Evolutionary conservation across 495 filamentous ascomycete species (phyloP), one percentile per base, ranked within the genome.

Genomic region (Penicillium longicatenatum): DNA sequence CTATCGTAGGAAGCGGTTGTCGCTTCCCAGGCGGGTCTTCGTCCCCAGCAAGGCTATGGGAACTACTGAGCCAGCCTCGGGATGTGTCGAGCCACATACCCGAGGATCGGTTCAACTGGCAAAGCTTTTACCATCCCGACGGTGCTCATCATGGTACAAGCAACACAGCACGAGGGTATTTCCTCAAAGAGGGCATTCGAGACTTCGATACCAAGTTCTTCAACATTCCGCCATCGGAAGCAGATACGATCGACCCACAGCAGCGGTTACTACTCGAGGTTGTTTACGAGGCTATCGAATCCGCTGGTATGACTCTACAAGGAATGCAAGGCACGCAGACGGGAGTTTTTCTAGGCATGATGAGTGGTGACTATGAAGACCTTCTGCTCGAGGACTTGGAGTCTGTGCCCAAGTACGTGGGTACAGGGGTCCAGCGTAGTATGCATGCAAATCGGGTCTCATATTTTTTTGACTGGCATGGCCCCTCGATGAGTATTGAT

Each of bases 251-350:
- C 57, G 75, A 78, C 52, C 70, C 70, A 55, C 74, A 79, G 48
- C 73, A 76, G n/a, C 37, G 37, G 1, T 39, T 39, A 16, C 68
- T 84, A 20, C 67, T 82, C 16, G 86, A 62, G 66, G 14, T 70
- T 3, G 75, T 80, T 14, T 86, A 83, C 33, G 81, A 86, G 55
- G 76, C 76, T 0, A 63, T 87, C 3, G 83, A 86, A 54, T 74
- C 39, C 16, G 55, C 17, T 12, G 26, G 39, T 6, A 30, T 41
- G 10, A 31, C 48, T n/a, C n/a, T 58, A 0, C 29, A 52, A 16
- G 19, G 17, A 14, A 10, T 44, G 11, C 16, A 12, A 26, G 55
- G 55, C 19, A 46, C 42, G n/a, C 6, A 33, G 4, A 52, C 55
- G 6, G 22, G 26, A 6, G 68, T 50, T 57, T 67, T 17, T 47